These are phyloP conservation scores for Calonectria pauciramosa DNA, from an alignment of 2,329 filamentous ascomycete species.

Conservation along the genomic window DNA sequence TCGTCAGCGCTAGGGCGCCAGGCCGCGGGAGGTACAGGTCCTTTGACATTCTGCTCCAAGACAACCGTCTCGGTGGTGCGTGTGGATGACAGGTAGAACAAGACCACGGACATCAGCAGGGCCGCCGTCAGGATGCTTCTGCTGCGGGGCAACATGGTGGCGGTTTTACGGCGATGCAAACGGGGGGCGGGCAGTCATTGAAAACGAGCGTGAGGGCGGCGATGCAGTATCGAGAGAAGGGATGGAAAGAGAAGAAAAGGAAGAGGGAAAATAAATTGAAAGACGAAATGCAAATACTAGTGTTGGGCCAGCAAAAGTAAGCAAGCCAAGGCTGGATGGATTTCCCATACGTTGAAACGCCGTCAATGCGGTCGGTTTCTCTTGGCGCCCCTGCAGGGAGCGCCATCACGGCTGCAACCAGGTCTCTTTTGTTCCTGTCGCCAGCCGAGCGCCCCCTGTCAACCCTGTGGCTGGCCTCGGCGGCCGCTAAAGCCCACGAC, in stretches of 20 bases:
- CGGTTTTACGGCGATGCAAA: not conserved
- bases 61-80: conserved; percentile 23
- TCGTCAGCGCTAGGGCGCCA: conserved; percentile 43
- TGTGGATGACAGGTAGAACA: conserved; percentile 38
- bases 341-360: conserved; percentile 3
- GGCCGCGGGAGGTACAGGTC: conserved; percentile 37
- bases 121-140: conserved; percentile 37
- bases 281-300: not conserved
- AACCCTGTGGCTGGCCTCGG: not conserved
- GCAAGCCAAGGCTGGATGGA: not conserved
- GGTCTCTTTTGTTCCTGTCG: not conserved
- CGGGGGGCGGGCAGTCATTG: not conserved
- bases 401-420: not conserved
- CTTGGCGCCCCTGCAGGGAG: not conserved
- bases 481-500: not conserved
- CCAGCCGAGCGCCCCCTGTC: not conserved
- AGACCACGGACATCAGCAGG: conserved; percentile 35
- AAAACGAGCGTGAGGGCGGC: not conserved
- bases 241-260: not conserved
- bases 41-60: conserved; percentile 35
- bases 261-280: not conserved
- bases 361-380: not conserved
- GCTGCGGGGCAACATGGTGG: conserved; percentile 40
- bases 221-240: not conserved
- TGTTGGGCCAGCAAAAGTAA: conserved; percentile 6